Base-by-base conservation (phyloP, 495 filamentous ascomycete genomes). In the Cudoniella acicularis region DNA sequence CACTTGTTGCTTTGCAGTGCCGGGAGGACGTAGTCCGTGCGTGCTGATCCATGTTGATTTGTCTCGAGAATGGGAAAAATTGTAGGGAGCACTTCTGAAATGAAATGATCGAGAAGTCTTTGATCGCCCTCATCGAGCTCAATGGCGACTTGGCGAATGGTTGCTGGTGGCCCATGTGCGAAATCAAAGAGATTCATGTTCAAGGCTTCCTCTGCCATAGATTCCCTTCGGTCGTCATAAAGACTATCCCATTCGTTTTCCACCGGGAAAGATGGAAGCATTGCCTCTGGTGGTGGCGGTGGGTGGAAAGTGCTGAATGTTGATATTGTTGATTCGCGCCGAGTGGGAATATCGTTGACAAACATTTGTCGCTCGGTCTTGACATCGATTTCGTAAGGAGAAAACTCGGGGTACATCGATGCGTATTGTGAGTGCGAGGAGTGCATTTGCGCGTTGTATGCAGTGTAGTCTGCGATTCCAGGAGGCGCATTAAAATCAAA, bases 331-430 rank as follows among this genome's bases (percentile, higher is more conserved):
- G 90, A 94, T 67, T 97, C 91, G 53, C 87, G 79, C 18, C 91
- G 78, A 17, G 90, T 85, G 1, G 88, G 90, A 49, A 96, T 80
- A 70, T 96, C 90, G 64, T 97, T 91, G 67, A 98, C 84, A 70
- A 90, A 98, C 73, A 91, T 93, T 68, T 98, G 91, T 61, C 92
- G 82, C 72, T 96, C 91, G 0, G 94, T 97, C 79, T 89, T 92
- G 75, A 97, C 87, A 70, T 98, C 94, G 59, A 97, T 87, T 70
- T 97, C 93, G 68, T 95, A 97, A 0, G 91, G 90, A 17, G 86
- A 80, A 73, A 86, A 63, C 55, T 75, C 67, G 17, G 64, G 64
- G 22, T 67, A 69, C 54, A 72, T 10, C 57, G 72, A 16, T 72
- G 76, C 30, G 72, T 81, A 68, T 55, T 67, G 59, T 18, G 65